Conservation (phyloP, 768 basidiomycete species). For the Suillus spraguei region DNA sequence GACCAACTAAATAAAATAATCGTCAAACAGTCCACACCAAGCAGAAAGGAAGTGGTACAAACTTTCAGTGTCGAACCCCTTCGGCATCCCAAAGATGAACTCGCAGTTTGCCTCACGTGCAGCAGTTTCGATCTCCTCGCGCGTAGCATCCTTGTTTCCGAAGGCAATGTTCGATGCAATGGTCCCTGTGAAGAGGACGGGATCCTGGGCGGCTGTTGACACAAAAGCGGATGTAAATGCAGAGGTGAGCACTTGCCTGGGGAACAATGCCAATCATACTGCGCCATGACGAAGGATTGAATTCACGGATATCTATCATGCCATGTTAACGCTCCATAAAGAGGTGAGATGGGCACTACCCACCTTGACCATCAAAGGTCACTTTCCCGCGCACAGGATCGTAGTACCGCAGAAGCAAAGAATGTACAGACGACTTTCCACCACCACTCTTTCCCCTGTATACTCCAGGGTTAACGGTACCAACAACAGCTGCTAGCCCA, state of each 20-base stretch:
- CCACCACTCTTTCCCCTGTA: constrained; percentile 87
- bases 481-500: constrained; percentile 6
- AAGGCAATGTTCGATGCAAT: constrained; percentile 96
- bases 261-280: constrained; percentile 91
- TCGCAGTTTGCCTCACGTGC: constrained; percentile 94
- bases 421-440: constrained; percentile 92
- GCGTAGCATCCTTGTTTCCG: constrained; percentile 72
- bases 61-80: constrained; percentile 95
- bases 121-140: constrained; percentile 84
- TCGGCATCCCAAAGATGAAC: constrained; percentile 92
- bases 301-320: constrained; percentile 78
- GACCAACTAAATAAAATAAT: constrained; percentile 31
- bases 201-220: constrained; percentile 48
- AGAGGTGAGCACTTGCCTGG: constrained; percentile 46
- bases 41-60: constrained; percentile 28
- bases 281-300: constrained; percentile 86
- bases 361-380: constrained; percentile 86
- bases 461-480: constrained; percentile 11
- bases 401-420: constrained; percentile 85
- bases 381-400: constrained; percentile 84
- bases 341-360: constrained; percentile 16
- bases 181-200: constrained; percentile 88
- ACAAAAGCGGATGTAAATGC: neutral
- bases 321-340: constrained; percentile 11
- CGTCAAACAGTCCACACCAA: constrained; percentile 34